A percentile compares a stretch with the other conserved stretches of the same genome.
Evolutionary conservation across 116 monocot species (phyloP).

Genomic region (Phalaenopsis hybrid): DNA sequence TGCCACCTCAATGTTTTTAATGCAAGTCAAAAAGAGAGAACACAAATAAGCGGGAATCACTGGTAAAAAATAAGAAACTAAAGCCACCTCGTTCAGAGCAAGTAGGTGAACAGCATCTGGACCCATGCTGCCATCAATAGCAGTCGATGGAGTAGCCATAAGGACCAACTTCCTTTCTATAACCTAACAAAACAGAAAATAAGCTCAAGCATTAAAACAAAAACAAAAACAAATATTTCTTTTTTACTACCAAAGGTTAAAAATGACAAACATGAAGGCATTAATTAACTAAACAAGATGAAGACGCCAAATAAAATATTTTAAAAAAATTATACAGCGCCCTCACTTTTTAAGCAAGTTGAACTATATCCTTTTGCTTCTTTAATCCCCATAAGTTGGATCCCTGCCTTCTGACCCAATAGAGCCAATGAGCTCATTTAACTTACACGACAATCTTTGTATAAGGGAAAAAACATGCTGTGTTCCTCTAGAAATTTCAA

Average conservation of each 20-base stretch:
- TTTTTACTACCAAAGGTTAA: not conserved
- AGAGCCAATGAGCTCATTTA: not conserved
- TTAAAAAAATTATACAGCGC: not conserved
- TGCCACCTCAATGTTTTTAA: not conserved
- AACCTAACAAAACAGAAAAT: slow-evolving; percentile 36
- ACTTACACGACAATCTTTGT: not conserved
- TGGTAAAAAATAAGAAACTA: not conserved
- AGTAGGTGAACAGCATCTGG: slow-evolving; percentile 88
- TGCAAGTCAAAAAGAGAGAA: not conserved
- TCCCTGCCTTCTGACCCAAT: not conserved
- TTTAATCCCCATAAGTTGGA: not conserved
- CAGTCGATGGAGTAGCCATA: slow-evolving; percentile 72
- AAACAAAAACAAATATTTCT: not conserved
- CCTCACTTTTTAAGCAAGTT: not conserved
- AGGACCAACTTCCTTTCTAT: slow-evolving; percentile 82
- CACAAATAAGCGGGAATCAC: not conserved
- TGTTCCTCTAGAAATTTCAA: not conserved
- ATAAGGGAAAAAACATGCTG: not conserved
- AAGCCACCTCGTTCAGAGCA: slow-evolving; percentile 71
- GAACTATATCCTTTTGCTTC: not conserved
- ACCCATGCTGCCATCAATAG: slow-evolving; percentile 44
- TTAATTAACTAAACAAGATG: not conserved
- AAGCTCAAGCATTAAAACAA: not conserved
- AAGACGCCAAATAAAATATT: not conserved
- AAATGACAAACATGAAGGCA: not conserved